These are phyloP conservation scores for Kalaharituber pfeilii DNA, from an alignment of 2,329 filamentous ascomycete species.

Conservation along the genomic window DNA sequence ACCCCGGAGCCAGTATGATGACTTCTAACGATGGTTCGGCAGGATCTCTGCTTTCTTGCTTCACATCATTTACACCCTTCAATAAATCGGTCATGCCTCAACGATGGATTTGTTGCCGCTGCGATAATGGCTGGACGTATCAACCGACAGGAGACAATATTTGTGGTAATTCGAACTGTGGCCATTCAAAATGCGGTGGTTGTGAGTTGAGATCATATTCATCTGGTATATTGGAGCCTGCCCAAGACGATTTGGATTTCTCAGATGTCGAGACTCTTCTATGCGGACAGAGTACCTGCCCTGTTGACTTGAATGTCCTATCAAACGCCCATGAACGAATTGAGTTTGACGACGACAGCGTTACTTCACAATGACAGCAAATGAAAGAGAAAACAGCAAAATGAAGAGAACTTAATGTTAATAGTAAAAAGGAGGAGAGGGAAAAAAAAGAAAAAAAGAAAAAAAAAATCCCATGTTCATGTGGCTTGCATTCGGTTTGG, in stretches of 20 bases:
- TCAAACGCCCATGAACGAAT: background rate
- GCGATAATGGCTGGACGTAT: slow-evolving; percentile 1
- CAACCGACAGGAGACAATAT: background rate
- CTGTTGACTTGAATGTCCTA: background rate
- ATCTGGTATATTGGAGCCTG: background rate
- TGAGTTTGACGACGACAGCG: background rate
- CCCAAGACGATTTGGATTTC: background rate
- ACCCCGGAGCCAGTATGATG: too few relatives aligned
- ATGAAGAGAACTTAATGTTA: background rate
- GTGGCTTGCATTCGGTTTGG: background rate
- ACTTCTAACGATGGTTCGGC: too few relatives aligned
- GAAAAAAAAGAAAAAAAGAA: too few relatives aligned
- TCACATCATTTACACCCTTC: too few relatives aligned
- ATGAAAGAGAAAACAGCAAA: background rate
- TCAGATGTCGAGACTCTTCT: background rate
- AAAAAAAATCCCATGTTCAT: too few relatives aligned
- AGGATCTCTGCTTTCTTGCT: too few relatives aligned
- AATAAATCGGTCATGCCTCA: slow-evolving; percentile 1
- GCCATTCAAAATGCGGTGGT: background rate
- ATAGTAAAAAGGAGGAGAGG: too few relatives aligned
- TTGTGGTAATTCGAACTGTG: background rate
- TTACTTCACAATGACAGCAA: background rate
- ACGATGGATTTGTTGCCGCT: slow-evolving; percentile 1
- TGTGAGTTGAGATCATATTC: background rate
- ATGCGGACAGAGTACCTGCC: too few relatives aligned